A percentile compares a stretch with the other conserved stretches of the same genome.
Conservation (phyloP, 805 yeast species). For the Candida taoyuanica region DNA sequence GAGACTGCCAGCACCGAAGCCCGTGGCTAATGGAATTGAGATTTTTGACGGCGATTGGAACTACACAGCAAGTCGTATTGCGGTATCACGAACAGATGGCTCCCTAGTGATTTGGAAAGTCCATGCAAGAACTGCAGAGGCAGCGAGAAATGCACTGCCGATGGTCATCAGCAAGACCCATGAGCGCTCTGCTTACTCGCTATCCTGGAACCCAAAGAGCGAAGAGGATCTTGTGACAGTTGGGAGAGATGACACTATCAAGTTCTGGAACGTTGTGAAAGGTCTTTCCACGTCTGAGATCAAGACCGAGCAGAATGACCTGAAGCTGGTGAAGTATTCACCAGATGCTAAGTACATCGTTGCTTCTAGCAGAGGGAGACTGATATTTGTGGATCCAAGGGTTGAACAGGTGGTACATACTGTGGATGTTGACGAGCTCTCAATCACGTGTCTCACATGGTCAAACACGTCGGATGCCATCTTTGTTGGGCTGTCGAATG, state of each 20-base stretch:
- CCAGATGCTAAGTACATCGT: constrained; percentile 42
- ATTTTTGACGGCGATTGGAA: constrained; percentile 27
- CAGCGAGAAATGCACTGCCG: constrained; percentile 31
- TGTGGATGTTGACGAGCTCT: constrained; percentile 22
- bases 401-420: constrained; percentile 29
- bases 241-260: constrained; percentile 42
- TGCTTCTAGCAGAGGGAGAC: constrained; percentile 37
- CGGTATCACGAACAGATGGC: constrained; percentile 27
- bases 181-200: constrained; percentile 32
- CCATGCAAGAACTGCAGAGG: constrained; percentile 2
- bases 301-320: constrained; percentile 22
- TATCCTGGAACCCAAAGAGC: constrained; percentile 46
- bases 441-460: constrained; percentile 30
- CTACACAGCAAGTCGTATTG: constrained; percentile 26
- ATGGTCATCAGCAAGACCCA: constrained; percentile 39
- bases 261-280: constrained; percentile 40
- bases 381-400: constrained; percentile 33
- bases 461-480: constrained; percentile 33
- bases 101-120: constrained; percentile 31
- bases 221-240: constrained; percentile 45
- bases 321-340: constrained; percentile 27
- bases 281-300: constrained; percentile 33
- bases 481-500: constrained; percentile 45
- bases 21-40: constrained; percentile 7
- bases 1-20: constrained; percentile 3